A percentile compares a stretch with the other conserved stretches of the same genome.
Conservation (phyloP, 768 basidiomycete genomes). For the Trametes punicea region DNA sequence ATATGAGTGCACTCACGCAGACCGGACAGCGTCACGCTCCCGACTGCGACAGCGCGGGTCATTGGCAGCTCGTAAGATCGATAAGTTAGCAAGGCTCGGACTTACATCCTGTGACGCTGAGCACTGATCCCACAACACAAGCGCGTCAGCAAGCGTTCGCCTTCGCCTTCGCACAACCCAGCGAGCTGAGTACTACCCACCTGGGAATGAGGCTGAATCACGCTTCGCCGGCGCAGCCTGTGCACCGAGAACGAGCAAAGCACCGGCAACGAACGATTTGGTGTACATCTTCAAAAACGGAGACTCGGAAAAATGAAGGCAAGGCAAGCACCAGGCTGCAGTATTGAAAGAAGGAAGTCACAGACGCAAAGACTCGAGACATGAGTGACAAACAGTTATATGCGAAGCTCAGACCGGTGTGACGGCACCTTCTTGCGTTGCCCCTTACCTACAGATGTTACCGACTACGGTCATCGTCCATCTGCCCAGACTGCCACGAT, state of each 20-base stretch:
- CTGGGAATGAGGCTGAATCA: neutral
- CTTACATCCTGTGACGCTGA: neutral
- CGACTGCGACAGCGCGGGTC: no score
- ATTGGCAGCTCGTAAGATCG: no score
- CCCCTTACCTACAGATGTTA: no score
- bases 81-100: no score
- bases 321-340: slow-evolving; percentile 26
- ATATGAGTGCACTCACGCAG: no score
- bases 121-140: neutral
- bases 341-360: slow-evolving; percentile 12
- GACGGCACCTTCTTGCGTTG: no score
- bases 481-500: no score
- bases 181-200: neutral
- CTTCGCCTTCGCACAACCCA: no score
- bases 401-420: no score
- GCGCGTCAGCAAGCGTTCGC: neutral
- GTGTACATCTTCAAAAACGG: neutral
- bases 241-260: slow-evolving; percentile 14
- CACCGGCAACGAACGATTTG: slow-evolving; percentile 17
- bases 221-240: slow-evolving; percentile 11
- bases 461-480: no score
- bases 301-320: neutral
- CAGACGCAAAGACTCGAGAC: neutral
- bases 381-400: no score
- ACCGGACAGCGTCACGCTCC: no score